Base-by-base conservation (phyloP, 768 basidiomycete genomes). In the Daedaleopsis nitida region DNA sequence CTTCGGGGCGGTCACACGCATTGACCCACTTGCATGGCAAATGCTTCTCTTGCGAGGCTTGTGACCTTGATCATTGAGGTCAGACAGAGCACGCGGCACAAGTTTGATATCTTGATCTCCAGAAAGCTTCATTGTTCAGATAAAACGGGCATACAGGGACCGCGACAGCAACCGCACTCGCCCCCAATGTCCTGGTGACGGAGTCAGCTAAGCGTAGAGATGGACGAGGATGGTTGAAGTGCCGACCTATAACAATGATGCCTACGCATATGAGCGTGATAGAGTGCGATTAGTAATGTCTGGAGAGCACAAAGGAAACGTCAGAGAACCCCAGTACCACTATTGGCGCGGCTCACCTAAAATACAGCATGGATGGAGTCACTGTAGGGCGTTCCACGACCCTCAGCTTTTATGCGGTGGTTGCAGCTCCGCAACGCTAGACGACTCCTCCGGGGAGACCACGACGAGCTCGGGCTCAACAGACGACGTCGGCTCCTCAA, bases 201-300 rank as follows among this genome's bases (percentile, higher is more conserved):
- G 27, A 13, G 17, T 42, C 5, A 42, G 39, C 39, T 3, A 42
- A 3, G 39, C 11, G 39, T 2, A 3, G 39, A 10, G 27, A 32
- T 32, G 17, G 10, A 42, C 13, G 39, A 17, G 2, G 11, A 42
- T 2, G 5, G 11, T 5, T 17, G 11, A 17, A 12, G 39, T 42
- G 17, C 39, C 11, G 17, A 42, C 39, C 39, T 13, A 42, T 3
- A 13, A 17, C 39, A 42, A 42, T 17, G 17, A 13, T 17, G 17
- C 39, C 39, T 17, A 11, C 3, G 11, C 13, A 13, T 42, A 2
- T 13, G 39, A 5, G 11, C 14, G 23, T 11, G 21, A 24, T 23
- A 12, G 47, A 49, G 50, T 47, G 50, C 55, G 57, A 62, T 62
- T 57, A 48, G 51, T 57, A 10, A 21, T 27, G 24, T 49, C 47